phyloP scores from a whole-genome alignment of 1,284 basidiomycete species.

The Ceratobasidium sp. region DNA sequence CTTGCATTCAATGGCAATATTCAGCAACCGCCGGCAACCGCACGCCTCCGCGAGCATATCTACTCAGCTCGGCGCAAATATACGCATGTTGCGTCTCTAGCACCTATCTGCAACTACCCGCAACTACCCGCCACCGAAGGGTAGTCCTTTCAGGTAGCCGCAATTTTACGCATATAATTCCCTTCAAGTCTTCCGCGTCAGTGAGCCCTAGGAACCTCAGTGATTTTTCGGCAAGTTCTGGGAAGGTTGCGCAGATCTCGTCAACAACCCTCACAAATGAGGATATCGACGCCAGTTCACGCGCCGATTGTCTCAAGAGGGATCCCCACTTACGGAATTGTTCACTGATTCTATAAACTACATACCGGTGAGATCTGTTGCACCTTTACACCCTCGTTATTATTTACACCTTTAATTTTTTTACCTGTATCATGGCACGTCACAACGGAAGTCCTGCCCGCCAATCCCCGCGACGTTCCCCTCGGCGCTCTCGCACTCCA shows the following conservation, averaged over 20 bases:
- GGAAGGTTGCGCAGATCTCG: neutral
- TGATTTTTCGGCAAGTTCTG: neutral
- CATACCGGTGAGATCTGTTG: neutral
- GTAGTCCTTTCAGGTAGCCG: neutral
- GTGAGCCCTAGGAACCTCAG: neutral
- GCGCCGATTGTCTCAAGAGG: neutral
- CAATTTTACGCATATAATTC: neutral
- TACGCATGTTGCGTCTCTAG: neutral
- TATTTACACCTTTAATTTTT: neutral
- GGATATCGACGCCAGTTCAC: neutral
- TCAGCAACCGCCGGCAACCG: neutral
- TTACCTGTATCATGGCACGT: conserved; percentile 10
- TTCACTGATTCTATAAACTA: neutral
- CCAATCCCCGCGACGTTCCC: neutral
- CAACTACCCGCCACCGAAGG: neutral
- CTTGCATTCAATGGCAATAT: neutral
- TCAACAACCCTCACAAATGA: neutral
- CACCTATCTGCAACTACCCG: conserved; percentile 1
- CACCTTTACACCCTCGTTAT: conserved; percentile 2
- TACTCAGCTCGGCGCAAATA: neutral
- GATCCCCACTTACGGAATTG: neutral
- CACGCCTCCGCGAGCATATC: neutral
- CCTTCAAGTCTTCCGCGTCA: neutral
- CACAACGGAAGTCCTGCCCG: neutral
- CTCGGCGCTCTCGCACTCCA: no score